Evolutionary conservation across 768 basidiomycete genomes (phyloP), one percentile per base, ranked within the genome.

Genomic region (Boletus coccyginus): DNA sequence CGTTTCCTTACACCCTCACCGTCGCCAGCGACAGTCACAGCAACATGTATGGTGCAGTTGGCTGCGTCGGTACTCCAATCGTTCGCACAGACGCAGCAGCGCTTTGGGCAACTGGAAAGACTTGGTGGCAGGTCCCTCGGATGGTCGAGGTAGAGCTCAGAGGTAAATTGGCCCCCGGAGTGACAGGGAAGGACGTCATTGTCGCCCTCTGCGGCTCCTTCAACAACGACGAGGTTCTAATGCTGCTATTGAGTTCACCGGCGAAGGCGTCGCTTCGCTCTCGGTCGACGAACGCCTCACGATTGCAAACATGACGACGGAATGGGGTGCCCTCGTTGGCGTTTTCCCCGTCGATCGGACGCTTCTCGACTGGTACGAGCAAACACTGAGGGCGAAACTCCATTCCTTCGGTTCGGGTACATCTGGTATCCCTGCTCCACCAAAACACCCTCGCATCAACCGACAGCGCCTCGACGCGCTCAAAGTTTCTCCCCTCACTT

Each of bases 271-370:
- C 11, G 67, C 81, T 17, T 79, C 84, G 17, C 77, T 99, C 47
- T 74, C 83, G 5, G 82, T 99, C 52, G 96, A 99, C 67, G 95
- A 98, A 63, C 84, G 97, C 41, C 79, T 99, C 45, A 95, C 96
- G 0, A 98, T 98, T 62, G 79, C 94, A n/a, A 98, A 99, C 72
- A 99, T 98, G 97, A 98, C 97, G 7, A 98, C 97, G 32, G 97
- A 99, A 73, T 99, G 97, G 97, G 97, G 97, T 43, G 97, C 97
- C 3, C 82, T 99, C 3, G 94, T 85, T 9, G 97, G 97, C 33
- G 85, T 97, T 8, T 98, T 99, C 77, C 95, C 96, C 0, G 87
- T 92, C 7, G 97, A 99, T 67, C 78, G 85, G 19, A 85, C 82
- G 10, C 81, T 94, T 19, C 67, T 94, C 36, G 72, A 83, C 29